A percentile compares a stretch with the other conserved stretches of the same genome.
phyloP scores from a whole-genome alignment of 164 flowering plant species.

The Paratinospora sagittata region DNA sequence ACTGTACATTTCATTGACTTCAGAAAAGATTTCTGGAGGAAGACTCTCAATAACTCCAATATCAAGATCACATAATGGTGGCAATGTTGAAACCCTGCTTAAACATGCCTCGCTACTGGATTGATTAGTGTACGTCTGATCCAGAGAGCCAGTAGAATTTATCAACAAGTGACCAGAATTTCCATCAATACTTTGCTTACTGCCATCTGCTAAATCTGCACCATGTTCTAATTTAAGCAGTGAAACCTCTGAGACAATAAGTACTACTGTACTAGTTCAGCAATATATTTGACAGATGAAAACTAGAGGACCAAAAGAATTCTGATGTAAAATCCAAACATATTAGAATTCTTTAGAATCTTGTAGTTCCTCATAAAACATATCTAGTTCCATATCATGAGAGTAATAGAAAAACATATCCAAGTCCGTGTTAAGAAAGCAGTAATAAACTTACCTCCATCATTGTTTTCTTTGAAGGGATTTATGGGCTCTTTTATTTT shows the following conservation, averaged over 20 bases:
- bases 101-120: conserved; percentile 22
- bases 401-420: background rate
- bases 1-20: conserved; percentile 62
- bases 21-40: conserved; percentile 72
- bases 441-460: conserved; percentile 29
- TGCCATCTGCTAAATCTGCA: conserved; percentile 20
- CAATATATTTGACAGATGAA: background rate
- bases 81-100: conserved; percentile 31
- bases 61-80: conserved; percentile 66
- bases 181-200: background rate
- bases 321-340: background rate
- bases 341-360: background rate
- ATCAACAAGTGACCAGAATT: conserved; percentile 10
- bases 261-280: background rate
- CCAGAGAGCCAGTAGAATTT: conserved; percentile 19
- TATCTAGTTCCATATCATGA: background rate
- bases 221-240: conserved; percentile 7
- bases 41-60: conserved; percentile 63
- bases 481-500: conserved; percentile 14
- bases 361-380: background rate
- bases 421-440: background rate
- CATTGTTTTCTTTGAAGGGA: conserved; percentile 16
- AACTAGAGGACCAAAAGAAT: background rate
- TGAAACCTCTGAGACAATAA: background rate
- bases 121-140: conserved; percentile 16